These are phyloP conservation scores for Elongisporangium senticosum DNA, from an alignment of 352 stramenopile genomes.

Conservation along the genomic window DNA sequence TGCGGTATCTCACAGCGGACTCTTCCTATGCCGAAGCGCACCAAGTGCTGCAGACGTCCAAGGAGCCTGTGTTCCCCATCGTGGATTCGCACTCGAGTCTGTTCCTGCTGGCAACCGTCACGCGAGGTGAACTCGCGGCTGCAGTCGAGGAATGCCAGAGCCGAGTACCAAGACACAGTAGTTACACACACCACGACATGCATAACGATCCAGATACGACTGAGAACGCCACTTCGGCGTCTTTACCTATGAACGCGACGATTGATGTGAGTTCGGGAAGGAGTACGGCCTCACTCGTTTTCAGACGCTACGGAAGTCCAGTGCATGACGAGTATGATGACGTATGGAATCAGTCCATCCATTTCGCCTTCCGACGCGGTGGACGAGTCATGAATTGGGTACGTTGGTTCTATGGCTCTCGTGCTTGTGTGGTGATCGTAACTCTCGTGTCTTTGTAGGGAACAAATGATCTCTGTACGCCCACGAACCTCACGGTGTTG, in stretches of 20 bases:
- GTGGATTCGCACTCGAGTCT: conserved; percentile 57
- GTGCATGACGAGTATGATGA: no score
- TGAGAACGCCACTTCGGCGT: no score
- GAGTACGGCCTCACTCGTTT: no score
- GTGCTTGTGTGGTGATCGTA: conserved; percentile 2
- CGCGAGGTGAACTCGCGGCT: conserved; percentile 36
- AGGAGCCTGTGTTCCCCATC: conserved; percentile 69
- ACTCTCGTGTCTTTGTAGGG: conserved; percentile 15
- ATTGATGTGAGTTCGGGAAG: no score
- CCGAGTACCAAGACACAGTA: conserved; percentile 9
- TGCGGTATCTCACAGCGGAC: conserved; percentile 57
- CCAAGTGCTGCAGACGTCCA: conserved; percentile 35
- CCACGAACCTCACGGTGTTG: conserved; percentile 64
- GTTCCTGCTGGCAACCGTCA: conserved; percentile 70
- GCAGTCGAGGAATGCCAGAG: conserved; percentile 56
- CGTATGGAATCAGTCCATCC: conserved; percentile 35
- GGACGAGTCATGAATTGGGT: conserved; percentile 74
- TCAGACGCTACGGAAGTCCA: no score
- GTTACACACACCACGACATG: no score
- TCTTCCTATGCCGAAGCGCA: conserved; percentile 63
- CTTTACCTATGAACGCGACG: no score
- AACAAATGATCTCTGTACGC: conserved; percentile 55
- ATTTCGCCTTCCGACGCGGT: conserved; percentile 65
- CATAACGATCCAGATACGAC: no score
- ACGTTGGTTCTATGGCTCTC: conserved; percentile 3